phyloP scores from a whole-genome alignment of 768 basidiomycete species.

The Pisolithus sp. region DNA sequence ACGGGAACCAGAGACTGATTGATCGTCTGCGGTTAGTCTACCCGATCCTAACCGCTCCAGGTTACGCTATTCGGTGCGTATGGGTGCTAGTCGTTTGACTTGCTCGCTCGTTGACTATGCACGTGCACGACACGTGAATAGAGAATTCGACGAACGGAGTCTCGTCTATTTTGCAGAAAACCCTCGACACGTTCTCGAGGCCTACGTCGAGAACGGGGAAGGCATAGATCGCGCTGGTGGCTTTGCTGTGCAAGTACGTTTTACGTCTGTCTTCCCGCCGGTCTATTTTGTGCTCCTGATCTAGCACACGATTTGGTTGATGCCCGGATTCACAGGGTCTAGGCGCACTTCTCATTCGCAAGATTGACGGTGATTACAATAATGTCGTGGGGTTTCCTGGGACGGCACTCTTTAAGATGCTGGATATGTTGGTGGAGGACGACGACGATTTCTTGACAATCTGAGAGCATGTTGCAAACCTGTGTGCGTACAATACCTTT shows the following conservation, averaged over 20 bases:
- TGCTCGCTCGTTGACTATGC: background rate
- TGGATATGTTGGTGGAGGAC: constrained; percentile 67
- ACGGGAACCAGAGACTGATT: too few relatives aligned
- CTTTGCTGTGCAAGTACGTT: constrained; percentile 75
- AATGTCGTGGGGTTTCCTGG: constrained; percentile 94
- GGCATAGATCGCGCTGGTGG: constrained; percentile 88
- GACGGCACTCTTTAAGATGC: constrained; percentile 71
- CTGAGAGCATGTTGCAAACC: background rate
- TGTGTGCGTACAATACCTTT: too few relatives aligned
- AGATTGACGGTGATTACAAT: constrained; percentile 84
- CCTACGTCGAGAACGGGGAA: constrained; percentile 83
- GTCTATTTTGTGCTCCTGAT: constrained; percentile 23
- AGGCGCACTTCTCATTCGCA: constrained; percentile 74
- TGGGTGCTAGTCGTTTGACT: background rate
- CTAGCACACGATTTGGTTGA: background rate
- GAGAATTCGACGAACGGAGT: constrained; percentile 78
- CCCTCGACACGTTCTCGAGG: constrained; percentile 49
- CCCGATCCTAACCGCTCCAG: constrained; percentile 69
- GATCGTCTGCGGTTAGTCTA: constrained; percentile 41
- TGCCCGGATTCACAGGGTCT: constrained; percentile 47
- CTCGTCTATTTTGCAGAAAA: constrained; percentile 73
- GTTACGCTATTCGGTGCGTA: constrained; percentile 62
- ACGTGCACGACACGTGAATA: constrained; percentile 17
- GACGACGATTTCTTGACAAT: constrained; percentile 61
- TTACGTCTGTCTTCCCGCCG: too few relatives aligned